Base-by-base conservation (phyloP, 164 flowering plant species). In the Buxus sempervirens region DNA sequence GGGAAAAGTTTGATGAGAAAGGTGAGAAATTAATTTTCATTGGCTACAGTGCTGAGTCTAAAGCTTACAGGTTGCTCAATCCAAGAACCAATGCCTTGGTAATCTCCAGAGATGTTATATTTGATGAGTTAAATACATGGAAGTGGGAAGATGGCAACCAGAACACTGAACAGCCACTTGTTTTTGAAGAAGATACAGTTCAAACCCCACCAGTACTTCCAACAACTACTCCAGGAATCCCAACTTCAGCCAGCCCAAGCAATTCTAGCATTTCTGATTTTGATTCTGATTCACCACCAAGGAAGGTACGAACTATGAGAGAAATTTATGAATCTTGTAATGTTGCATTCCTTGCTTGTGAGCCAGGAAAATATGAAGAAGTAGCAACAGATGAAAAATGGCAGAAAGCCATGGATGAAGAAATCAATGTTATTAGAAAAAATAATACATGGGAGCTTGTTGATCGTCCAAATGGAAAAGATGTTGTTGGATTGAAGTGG, bases 1-100 rank as follows among this genome's bases (percentile, higher is more conserved):
- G 53, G 27, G 58, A 69, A 49, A 69, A 62, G 13, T 63, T 55
- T 62, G 62, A 70, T 16, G 56, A 26, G 20, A 54, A 70, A n/a
- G 53, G 62, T 5, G 62, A 41, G 23, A 70, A 63, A 13, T 42
- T 2, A 5, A 63, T 70, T 0, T 70, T 70, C 21, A 27, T 70
- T 56, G 56, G 73, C 5, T 63, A 70, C 25, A 62, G 57, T 26
- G 54, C 12, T 0, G 45, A 68, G 27, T 59, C 70, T 13, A 68
- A 70, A 41, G 66, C 22, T 1, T 63, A 41, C 4, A 6, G 42
- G 7, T 24, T 69, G 32, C 5, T 63, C 4, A 38, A 70, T 42
- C 66, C 67, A 19, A 25, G 10, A 12, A 70, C 57, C 2, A 70
- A 63, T 55, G 45, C 38, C 3, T 41, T 56, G n/a, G 48, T 45